A percentile compares a stretch with the other conserved stretches of the same genome.
Evolutionary conservation across 495 filamentous ascomycete genomes (phyloP).

Genomic region (Aspergillus kassunensis): DNA sequence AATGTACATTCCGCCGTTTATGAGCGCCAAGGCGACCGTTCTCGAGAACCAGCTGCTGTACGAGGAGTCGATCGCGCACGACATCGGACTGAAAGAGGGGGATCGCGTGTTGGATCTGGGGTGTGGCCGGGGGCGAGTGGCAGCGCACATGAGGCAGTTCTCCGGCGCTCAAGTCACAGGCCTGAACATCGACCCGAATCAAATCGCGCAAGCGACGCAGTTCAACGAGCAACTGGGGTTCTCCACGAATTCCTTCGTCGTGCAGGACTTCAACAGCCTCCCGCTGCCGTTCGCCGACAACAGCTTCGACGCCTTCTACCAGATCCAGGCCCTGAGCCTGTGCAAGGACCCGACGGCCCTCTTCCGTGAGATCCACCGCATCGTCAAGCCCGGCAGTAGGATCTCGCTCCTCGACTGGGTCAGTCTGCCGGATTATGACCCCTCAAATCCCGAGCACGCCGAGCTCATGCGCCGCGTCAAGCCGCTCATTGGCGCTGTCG

Average conservation of each 20-base stretch:
- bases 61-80: constrained; percentile 52
- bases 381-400: constrained; percentile 55
- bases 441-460: constrained; percentile 49
- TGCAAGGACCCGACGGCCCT: constrained; percentile 52
- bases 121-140: constrained; percentile 58
- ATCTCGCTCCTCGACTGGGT: constrained; percentile 59
- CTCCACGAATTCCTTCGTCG: constrained; percentile 47
- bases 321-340: constrained; percentile 60
- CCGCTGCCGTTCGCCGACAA: constrained; percentile 54
- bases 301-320: constrained; percentile 59
- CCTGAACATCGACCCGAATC: constrained; percentile 60
- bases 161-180: constrained; percentile 55
- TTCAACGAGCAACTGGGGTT: constrained; percentile 50
- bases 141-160: constrained; percentile 56
- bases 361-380: constrained; percentile 52
- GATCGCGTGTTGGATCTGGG: constrained; percentile 56
- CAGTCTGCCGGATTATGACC: constrained; percentile 52
- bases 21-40: constrained; percentile 54
- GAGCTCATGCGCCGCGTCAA: constrained; percentile 60
- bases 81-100: constrained; percentile 48
- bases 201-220: constrained; percentile 51
- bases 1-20: constrained; percentile 64
- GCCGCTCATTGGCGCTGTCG: constrained; percentile 60
- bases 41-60: constrained; percentile 54
- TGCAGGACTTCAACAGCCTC: constrained; percentile 55